phyloP scores from a whole-genome alignment of 495 filamentous ascomycete species.

The Geoglossum glabrum region DNA sequence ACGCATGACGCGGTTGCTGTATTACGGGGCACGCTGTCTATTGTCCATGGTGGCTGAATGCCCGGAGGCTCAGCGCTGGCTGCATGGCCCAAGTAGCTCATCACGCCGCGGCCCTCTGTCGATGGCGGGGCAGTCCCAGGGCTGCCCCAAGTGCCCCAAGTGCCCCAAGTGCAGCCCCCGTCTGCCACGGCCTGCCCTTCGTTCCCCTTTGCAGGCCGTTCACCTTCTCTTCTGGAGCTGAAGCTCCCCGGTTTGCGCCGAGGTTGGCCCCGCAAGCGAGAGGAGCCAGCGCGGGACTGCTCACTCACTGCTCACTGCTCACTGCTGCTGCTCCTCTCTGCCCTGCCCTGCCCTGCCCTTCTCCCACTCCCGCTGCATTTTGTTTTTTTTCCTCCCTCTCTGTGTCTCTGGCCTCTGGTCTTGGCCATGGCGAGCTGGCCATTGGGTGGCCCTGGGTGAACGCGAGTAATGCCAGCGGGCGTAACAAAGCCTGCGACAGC shows the following conservation, averaged over 20 bases:
- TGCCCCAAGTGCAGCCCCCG: no score
- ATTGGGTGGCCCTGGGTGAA: background rate
- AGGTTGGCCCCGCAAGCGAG: background rate
- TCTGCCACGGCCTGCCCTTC: no score
- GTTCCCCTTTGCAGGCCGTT: no score
- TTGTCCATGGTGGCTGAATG: no score
- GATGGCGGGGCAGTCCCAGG: background rate
- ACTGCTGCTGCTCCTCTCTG: slow-evolving; percentile 2
- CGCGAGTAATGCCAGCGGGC: background rate
- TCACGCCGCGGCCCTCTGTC: no score
- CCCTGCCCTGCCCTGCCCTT: slow-evolving; percentile 12
- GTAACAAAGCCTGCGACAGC: background rate
- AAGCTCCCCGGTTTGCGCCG: background rate
- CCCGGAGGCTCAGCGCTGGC: no score
- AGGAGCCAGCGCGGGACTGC: no score
- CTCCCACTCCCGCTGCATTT: slow-evolving; percentile 9
- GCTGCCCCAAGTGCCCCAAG: no score
- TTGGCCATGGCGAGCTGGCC: background rate
- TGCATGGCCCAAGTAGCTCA: no score
- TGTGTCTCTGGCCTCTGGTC: slow-evolving; percentile 13
- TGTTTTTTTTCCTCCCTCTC: background rate
- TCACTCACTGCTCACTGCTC: no score
- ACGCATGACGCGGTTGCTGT: no score
- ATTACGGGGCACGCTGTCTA: no score
- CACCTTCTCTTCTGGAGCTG: background rate